Evolutionary conservation across 2,329 filamentous ascomycete species (phyloP), one percentile per base, ranked within the genome.

Genomic region (Diaporthe capsici): DNA sequence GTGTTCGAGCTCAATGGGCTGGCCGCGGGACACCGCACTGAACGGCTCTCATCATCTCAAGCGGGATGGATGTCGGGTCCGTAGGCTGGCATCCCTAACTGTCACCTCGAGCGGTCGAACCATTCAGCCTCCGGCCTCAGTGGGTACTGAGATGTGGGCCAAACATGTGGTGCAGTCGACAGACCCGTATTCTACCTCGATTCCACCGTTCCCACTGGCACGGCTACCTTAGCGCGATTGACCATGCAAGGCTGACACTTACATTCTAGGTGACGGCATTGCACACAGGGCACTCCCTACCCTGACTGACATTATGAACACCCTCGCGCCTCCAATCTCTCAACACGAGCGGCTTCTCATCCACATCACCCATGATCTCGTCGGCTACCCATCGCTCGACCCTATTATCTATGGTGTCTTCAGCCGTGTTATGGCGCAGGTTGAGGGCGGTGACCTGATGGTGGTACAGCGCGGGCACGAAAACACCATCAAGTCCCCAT

Each of bases 271-370:
- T 79, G 96, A 95, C 82, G 96, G 98, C 82, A 88, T 98, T 78
- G 92, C 93, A 80, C 93, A 93, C 80, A 94, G 95, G 80, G 97
- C 97, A 75, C 88, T 99, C 44, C 97, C 97, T 42, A 98, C 97
- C 61, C 98, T 99, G 83, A 96, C 96, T 82, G 95, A 95, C 82
- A 94, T 99, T 81, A 91, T 99, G 77, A 95, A 98, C 84, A 98
- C 96, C 37, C 92, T 99, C 78, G 97, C 97, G 0, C 97, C 97
- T 61, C 97, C 97, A 15, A 99, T 99, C 82, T 96, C 95, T 73
- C 97, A 96, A 12, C 97, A 99, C 85, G 97, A 99, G 86, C 94
- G 96, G 68, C 93, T 99, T 10, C 94, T 97, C 81, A 98, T 99
- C 81, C 97, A 99, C 87, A 97, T 97, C 78, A 98, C 96, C 12